Evolutionary conservation across 2,329 filamentous ascomycete species (phyloP), one percentile per base, ranked within the genome.

Genomic region (Colletotrichum aenigma): DNA sequence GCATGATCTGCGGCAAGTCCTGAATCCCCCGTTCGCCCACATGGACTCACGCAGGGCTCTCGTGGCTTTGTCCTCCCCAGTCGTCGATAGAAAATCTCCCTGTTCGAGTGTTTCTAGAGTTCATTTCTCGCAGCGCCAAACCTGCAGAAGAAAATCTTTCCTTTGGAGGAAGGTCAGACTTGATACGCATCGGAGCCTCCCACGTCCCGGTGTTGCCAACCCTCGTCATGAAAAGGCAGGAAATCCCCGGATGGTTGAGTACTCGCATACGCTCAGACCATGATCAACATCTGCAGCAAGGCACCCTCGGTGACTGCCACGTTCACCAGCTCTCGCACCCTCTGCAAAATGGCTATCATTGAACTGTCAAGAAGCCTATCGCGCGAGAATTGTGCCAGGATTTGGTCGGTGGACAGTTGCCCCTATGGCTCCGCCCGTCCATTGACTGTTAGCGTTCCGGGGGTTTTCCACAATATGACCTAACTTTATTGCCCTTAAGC

Each of bases 1-100:
- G 65, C 56, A 73, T 56, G 56, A 73, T 73, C 56, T 64, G 71
- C 71, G 55, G 58, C 38, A 58, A 64, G 56, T 58, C 38, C 26
- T 48, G 16, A 36, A 61, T 38, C n/a, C 34, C 36, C 43, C 43
- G 43, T 52, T 52, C n/a, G 43, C 43, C 43, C 43, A 52, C 52
- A 9, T 58, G n/a, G 13, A 28, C 66, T 36, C 66, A 21, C 16
- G 26, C 48, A 21, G 26, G 16, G 26, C 18, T 64, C 18, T 8
- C 28, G 15, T 16, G 24, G 30, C 28, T 28, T n/a, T 68, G 21
- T 21, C 26, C 36, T 18, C 38, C 36, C 60, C 28, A 32, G 55
- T 28, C 7, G 2, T 15, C 18, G 15, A 34, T 5, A 32, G 36
- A 21, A 30, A 38, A 32, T 56, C 32, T 58, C 56, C 64, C 21